These are phyloP conservation scores for Euryodendron excelsum DNA, from an alignment of 148 eudicot species.

Conservation along the genomic window DNA sequence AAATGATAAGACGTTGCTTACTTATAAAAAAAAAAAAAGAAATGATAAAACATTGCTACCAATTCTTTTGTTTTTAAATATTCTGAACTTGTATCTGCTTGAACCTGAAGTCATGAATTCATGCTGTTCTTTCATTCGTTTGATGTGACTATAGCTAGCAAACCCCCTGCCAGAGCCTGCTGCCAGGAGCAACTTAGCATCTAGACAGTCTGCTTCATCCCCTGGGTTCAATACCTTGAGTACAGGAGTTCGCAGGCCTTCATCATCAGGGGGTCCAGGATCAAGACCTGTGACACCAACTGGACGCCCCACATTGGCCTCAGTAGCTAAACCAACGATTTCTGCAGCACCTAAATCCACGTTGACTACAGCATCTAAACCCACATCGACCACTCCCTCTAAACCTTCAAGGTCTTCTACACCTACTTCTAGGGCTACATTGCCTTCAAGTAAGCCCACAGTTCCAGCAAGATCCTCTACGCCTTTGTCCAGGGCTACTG, in stretches of 20 bases:
- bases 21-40: too few relatives aligned
- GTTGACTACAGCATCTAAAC: conserved; percentile 20
- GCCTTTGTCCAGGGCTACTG: conserved; percentile 63
- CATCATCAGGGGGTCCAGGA: conserved; percentile 80
- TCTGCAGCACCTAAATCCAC: conserved; percentile 31
- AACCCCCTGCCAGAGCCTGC: conserved; percentile 62
- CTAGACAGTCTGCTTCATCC: conserved; percentile 58
- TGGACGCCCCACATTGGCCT: conserved; percentile 59
- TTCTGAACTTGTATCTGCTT: background rate
- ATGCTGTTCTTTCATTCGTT: conserved; percentile 11
- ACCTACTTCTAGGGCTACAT: conserved; percentile 64
- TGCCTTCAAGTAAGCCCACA: conserved; percentile 54
- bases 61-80: background rate
- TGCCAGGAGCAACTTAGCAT: conserved; percentile 48
- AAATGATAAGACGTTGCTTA: background rate
- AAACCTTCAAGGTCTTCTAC: conserved; percentile 80
- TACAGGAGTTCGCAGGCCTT: conserved; percentile 60
- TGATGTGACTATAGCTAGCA: conserved; percentile 51
- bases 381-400: conserved; percentile 39
- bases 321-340: conserved; percentile 33
- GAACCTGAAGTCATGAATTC: background rate
- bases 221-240: conserved; percentile 57
- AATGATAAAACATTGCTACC: background rate
- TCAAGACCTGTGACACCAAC: conserved; percentile 93
- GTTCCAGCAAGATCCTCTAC: conserved; percentile 77